A percentile compares a stretch with the other conserved stretches of the same genome.
Conservation (phyloP, 306 rosid species). For the Vigna hirtella region DNA sequence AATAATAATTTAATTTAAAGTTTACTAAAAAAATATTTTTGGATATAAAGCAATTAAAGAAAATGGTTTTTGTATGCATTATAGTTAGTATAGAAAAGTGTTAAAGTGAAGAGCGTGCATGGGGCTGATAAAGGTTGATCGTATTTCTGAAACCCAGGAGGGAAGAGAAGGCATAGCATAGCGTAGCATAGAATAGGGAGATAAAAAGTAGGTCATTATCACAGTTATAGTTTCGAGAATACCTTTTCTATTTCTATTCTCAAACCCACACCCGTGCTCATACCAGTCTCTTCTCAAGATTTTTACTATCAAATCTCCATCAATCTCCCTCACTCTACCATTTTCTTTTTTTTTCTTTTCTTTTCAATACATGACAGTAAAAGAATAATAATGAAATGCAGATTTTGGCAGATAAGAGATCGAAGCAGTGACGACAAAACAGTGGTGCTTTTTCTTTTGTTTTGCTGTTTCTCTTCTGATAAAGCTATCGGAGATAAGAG, state of each 20-base stretch:
- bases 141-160: conserved; percentile 19
- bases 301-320: conserved; percentile 38
- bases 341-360: too few relatives aligned
- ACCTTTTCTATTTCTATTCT: not conserved
- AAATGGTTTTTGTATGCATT: too few relatives aligned
- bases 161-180: not conserved
- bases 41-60: too few relatives aligned
- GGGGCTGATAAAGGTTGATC: not conserved
- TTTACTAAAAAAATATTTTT: too few relatives aligned
- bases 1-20: too few relatives aligned
- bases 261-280: conserved; percentile 42
- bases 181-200: not conserved
- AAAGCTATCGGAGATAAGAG: conserved; percentile 23
- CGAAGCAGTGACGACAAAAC: conserved; percentile 38
- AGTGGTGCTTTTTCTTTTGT: conserved; percentile 32
- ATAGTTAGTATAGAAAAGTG: too few relatives aligned
- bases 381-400: not conserved
- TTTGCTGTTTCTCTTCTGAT: not conserved
- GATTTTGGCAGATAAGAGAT: not conserved
- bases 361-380: not conserved
- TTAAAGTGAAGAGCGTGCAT: too few relatives aligned
- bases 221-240: conserved; percentile 32
- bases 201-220: conserved; percentile 28
- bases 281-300: conserved; percentile 56
- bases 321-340: not conserved